Evolutionary conservation across 2,329 filamentous ascomycete genomes (phyloP).

Genomic region (Aureobasidium sp.): DNA sequence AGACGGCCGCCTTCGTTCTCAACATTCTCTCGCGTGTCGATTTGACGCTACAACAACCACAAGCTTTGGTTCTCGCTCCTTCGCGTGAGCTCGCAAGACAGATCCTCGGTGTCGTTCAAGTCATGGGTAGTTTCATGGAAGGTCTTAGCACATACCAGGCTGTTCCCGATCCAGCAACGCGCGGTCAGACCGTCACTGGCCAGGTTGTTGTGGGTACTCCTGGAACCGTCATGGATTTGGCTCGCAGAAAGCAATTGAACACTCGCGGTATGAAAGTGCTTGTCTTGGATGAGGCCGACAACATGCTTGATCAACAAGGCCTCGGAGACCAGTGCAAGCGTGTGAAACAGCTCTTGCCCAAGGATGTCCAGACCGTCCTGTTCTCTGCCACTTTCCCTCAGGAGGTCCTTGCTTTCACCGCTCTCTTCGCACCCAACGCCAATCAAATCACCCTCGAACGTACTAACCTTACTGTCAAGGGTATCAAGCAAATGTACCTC

Average conservation of each 20-base stretch:
- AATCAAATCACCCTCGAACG: constrained; percentile 81
- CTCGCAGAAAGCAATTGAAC: constrained; percentile 70
- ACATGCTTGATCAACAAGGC: constrained; percentile 95
- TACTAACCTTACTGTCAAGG: constrained; percentile 89
- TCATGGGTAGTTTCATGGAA: constrained; percentile 76
- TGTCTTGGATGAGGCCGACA: constrained; percentile 94
- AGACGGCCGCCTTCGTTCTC: constrained; percentile 92
- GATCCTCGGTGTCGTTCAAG: constrained; percentile 76
- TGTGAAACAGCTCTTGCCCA: constrained; percentile 73
- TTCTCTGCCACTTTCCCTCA: constrained; percentile 94
- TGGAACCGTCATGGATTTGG: constrained; percentile 82
- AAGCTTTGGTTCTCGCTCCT: constrained; percentile 83
- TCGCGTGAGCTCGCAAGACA: constrained; percentile 92
- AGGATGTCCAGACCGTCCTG: constrained; percentile 74
- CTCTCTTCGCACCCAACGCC: constrained; percentile 75
- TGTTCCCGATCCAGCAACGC: constrained; percentile 67
- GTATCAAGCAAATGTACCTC: constrained; percentile 96
- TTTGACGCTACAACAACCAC: constrained; percentile 61
- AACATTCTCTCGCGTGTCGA: constrained; percentile 87
- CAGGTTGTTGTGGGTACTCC: constrained; percentile 89
- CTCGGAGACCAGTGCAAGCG: constrained; percentile 91
- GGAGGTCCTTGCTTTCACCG: constrained; percentile 76
- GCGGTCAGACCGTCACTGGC: constrained; percentile 62
- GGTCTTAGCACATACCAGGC: constrained; percentile 71
- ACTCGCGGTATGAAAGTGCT: constrained; percentile 67